Conservation (phyloP, 495 filamentous ascomycete genomes). For the Amniculicola lignicola region DNA sequence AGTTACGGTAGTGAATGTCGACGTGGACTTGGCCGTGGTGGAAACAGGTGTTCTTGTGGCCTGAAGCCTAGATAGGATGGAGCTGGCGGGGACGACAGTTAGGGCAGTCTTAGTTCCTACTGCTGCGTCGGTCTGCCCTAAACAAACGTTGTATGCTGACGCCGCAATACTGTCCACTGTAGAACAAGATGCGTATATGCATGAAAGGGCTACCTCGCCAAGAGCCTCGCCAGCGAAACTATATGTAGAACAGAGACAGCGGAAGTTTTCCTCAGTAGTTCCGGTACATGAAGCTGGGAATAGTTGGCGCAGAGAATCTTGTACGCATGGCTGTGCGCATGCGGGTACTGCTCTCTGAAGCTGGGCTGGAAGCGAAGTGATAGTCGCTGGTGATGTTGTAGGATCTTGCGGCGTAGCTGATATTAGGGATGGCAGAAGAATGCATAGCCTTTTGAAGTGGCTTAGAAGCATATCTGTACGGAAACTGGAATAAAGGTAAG, state of each 20-base stretch:
- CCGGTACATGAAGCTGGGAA: constrained; percentile 29
- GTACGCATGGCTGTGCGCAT: constrained; percentile 35
- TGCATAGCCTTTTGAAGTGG: constrained; percentile 33
- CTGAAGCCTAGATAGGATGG: neutral
- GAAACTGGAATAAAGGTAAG: constrained; percentile 20
- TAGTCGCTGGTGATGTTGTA: constrained; percentile 7
- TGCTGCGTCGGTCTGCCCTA: constrained; percentile 29
- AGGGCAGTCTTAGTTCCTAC: constrained; percentile 27
- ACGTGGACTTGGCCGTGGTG: neutral
- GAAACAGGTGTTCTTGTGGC: neutral
- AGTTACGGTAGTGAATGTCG: neutral
- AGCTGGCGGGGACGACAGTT: constrained; percentile 21
- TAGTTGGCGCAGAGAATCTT: constrained; percentile 9
- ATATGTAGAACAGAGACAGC: constrained; percentile 34
- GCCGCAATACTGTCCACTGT: constrained; percentile 10
- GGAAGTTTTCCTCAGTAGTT: constrained; percentile 14
- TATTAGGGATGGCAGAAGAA: constrained; percentile 31
- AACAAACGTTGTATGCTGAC: constrained; percentile 32
- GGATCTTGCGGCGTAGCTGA: constrained; percentile 24
- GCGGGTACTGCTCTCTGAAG: constrained; percentile 28
- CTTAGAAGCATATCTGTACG: constrained; percentile 37
- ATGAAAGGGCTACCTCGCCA: constrained; percentile 33
- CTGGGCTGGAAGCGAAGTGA: constrained; percentile 11
- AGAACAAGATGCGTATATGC: constrained; percentile 31
- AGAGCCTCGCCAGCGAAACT: constrained; percentile 29